Percentiles rank a stretch among this genome's conserved stretches.
Evolutionary conservation across 2,329 filamentous ascomycete species (phyloP).

Genomic region (Aspergillus costaricaensis): DNA sequence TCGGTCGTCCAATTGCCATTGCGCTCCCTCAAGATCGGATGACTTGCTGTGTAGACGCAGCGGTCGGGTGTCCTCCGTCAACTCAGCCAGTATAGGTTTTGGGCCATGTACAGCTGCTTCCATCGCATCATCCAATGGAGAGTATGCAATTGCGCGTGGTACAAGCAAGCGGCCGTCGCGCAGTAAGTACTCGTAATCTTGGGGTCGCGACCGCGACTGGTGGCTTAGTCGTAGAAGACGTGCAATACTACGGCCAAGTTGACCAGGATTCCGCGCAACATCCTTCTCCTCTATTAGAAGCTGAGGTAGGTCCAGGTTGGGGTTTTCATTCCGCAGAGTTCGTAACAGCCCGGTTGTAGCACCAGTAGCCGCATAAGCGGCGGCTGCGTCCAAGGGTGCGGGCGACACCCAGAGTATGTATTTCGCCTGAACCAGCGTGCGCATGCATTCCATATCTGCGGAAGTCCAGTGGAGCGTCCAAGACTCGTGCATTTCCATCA

Average conservation of each 20-base stretch:
- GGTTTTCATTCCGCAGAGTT: conserved; percentile 29
- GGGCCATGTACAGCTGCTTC: not conserved
- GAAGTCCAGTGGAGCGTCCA: conserved; percentile 19
- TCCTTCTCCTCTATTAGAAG: conserved; percentile 7
- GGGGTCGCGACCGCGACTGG: not conserved
- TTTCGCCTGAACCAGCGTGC: conserved; percentile 17
- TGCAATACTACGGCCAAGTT: not conserved
- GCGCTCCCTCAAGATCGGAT: not conserved
- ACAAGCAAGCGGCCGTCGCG: not conserved
- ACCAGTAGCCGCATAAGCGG: conserved; percentile 18
- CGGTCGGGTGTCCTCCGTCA: not conserved
- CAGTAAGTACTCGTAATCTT: not conserved
- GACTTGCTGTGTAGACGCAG: not conserved
- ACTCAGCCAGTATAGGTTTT: not conserved
- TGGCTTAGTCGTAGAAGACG: not conserved
- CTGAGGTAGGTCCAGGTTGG: conserved; percentile 23
- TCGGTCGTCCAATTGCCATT: not conserved
- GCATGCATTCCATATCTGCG: conserved; percentile 15
- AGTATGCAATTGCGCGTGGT: not conserved
- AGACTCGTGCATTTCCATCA: conserved; percentile 20
- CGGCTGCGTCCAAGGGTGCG: conserved; percentile 13
- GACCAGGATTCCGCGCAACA: not conserved
- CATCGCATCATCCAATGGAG: not conserved
- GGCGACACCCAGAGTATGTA: conserved; percentile 26
- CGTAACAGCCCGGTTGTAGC: conserved; percentile 26